Conservation (phyloP, 2,329 filamentous ascomycete genomes). For the Ascosphaera apis region DNA sequence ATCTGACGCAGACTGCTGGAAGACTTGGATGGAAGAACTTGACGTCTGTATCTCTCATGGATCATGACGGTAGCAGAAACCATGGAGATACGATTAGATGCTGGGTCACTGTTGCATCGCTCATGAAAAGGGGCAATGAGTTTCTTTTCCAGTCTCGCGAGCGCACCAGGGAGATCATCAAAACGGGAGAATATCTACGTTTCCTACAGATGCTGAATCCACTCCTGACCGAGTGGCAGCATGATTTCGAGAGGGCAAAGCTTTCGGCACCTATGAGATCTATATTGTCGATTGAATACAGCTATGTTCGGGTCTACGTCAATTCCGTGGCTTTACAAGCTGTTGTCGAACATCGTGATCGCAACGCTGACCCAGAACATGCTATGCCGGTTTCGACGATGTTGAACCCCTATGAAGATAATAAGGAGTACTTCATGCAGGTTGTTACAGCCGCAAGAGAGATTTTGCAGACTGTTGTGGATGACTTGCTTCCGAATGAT, state of each 20-base stretch:
- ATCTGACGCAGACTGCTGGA: conserved; percentile 29
- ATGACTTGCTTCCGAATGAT: conserved; percentile 28
- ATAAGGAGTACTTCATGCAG: conserved; percentile 30
- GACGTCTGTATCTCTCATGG: conserved; percentile 6
- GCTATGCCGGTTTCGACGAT: conserved; percentile 5
- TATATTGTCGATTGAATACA: conserved; percentile 30
- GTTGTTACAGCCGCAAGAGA: conserved; percentile 30
- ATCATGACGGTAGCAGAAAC: conserved; percentile 6
- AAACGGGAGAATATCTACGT: conserved; percentile 53
- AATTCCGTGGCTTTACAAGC: conserved; percentile 31
- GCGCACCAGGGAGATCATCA: conserved; percentile 60
- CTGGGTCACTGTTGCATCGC: conserved; percentile 67
- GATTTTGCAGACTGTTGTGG: conserved; percentile 28
- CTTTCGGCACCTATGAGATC: conserved; percentile 31
- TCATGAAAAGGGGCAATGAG: conserved; percentile 69
- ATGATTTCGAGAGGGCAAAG: conserved; percentile 16
- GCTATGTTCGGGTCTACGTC: conserved; percentile 22
- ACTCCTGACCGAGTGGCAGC: conserved; percentile 52
- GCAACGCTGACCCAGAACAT: conserved; percentile 3
- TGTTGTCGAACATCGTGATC: conserved; percentile 22
- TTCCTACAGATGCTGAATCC: conserved; percentile 56
- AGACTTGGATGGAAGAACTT: conserved; percentile 15
- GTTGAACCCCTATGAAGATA: conserved; percentile 14
- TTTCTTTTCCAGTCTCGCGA: conserved; percentile 59
- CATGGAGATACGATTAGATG: conserved; percentile 20